These are phyloP conservation scores for Saccharomycopsis amapae DNA, from an alignment of 805 yeast species.

Conservation along the genomic window DNA sequence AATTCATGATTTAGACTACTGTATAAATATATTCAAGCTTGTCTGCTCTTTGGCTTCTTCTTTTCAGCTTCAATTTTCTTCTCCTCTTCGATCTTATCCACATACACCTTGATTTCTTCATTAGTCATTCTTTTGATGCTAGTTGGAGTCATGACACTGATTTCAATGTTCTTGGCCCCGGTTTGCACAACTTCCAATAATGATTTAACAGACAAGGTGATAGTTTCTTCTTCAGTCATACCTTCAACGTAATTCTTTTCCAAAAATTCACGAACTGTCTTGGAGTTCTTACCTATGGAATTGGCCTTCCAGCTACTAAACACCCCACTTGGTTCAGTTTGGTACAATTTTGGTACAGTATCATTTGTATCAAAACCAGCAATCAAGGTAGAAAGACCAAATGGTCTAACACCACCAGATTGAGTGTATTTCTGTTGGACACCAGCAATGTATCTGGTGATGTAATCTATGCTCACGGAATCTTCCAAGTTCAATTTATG, in stretches of 20 bases:
- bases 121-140: constrained; percentile 51
- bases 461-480: constrained; percentile 83
- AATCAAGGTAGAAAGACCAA: constrained; percentile 90
- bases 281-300: constrained; percentile 90
- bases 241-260: constrained; percentile 73
- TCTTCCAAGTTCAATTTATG: constrained; percentile 92
- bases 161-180: constrained; percentile 93
- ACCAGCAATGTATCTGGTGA: constrained; percentile 94
- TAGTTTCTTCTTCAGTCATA: constrained; percentile 63
- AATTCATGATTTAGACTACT: no score
- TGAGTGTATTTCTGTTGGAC: constrained; percentile 96
- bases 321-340: constrained; percentile 96
- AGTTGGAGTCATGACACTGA: constrained; percentile 74
- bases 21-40: no score
- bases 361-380: constrained; percentile 94
- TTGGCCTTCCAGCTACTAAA: constrained; percentile 98
- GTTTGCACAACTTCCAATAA: constrained; percentile 95
- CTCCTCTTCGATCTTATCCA: constrained; percentile 79
- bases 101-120: constrained; percentile 69
- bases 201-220: constrained; percentile 76
- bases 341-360: constrained; percentile 72
- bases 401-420: constrained; percentile 97
- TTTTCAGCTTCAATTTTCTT: constrained; percentile 77
- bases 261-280: constrained; percentile 90
- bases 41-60: constrained; percentile 40